phyloP scores from a whole-genome alignment of 1,139 yeast genomes.

The Geotrichum macrosporum region DNA sequence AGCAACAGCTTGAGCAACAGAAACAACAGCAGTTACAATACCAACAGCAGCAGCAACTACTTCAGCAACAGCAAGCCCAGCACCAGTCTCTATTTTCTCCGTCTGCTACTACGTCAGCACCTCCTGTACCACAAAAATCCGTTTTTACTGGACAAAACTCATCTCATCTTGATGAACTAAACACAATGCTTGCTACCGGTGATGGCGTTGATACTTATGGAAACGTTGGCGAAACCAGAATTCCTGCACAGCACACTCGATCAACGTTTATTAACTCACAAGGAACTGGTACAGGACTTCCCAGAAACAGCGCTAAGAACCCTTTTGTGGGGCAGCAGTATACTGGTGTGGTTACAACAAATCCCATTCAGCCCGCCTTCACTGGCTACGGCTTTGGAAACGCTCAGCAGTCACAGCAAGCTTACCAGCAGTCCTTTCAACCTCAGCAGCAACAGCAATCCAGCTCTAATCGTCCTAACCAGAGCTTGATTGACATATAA shows the following conservation, averaged over 20 bases:
- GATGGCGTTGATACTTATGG: slow-evolving; percentile 96
- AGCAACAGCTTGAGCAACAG: slow-evolving; percentile 35
- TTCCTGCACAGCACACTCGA: slow-evolving; percentile 90
- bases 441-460: slow-evolving; percentile 27
- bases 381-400: slow-evolving; percentile 96
- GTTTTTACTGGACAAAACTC: slow-evolving; percentile 24
- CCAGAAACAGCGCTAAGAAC: slow-evolving; percentile 25
- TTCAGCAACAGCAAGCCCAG: neutral
- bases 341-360: slow-evolving; percentile 64
- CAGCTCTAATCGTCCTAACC: slow-evolving; percentile 20
- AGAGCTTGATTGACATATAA: slow-evolving; percentile 34
- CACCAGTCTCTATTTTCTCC: slow-evolving; percentile 2
- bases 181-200: slow-evolving; percentile 74
- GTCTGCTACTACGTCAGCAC: slow-evolving; percentile 21
- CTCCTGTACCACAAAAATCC: slow-evolving; percentile 19
- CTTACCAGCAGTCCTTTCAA: slow-evolving; percentile 27
- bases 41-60: slow-evolving; percentile 31
- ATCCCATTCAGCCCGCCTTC: slow-evolving; percentile 57
- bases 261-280: slow-evolving; percentile 79
- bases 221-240: slow-evolving; percentile 81
- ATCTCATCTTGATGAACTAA: slow-evolving; percentile 62
- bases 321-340: slow-evolving; percentile 75
- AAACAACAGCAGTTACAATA: slow-evolving; percentile 34
- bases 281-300: slow-evolving; percentile 79
- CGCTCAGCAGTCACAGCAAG: slow-evolving; percentile 41